Evolutionary conservation across 2,329 filamentous ascomycete species (phyloP).

Genomic region (Penicillium corylophilum): DNA sequence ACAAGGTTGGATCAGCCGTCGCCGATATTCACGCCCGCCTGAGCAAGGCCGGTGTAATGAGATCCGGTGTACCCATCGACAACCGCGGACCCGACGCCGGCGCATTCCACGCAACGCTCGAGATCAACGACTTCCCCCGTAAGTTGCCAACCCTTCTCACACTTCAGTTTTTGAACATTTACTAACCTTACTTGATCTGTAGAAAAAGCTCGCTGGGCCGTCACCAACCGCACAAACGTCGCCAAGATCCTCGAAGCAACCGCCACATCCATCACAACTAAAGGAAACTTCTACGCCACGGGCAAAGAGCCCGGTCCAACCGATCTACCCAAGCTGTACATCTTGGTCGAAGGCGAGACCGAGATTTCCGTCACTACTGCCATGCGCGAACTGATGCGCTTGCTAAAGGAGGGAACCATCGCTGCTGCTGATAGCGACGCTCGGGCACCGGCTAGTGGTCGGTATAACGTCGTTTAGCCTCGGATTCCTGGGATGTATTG

Average conservation of each 20-base stretch:
- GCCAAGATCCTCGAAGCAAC: constrained; percentile 96
- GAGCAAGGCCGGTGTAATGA: constrained; percentile 83
- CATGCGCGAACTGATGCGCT: constrained; percentile 81
- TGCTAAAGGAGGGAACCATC: constrained; percentile 86
- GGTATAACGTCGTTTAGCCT: constrained; percentile 76
- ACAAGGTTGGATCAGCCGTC: constrained; percentile 86
- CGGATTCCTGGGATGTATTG: neutral
- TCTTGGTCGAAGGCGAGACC: constrained; percentile 95
- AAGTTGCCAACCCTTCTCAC: constrained; percentile 31
- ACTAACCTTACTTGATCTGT: constrained; percentile 21
- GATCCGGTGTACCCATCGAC: constrained; percentile 91
- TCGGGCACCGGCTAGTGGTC: constrained; percentile 72
- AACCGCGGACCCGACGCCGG: constrained; percentile 98
- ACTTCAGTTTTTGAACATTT: neutral
- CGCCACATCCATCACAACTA: constrained; percentile 94
- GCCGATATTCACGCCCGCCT: constrained; percentile 88
- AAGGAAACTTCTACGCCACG: constrained; percentile 82
- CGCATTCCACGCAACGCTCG: constrained; percentile 91
- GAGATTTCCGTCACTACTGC: constrained; percentile 88
- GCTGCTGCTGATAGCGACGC: constrained; percentile 85
- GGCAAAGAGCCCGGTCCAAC: constrained; percentile 76
- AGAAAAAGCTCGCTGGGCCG: constrained; percentile 95
- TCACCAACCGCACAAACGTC: constrained; percentile 97
- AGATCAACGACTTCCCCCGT: constrained; percentile 98
- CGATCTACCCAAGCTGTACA: constrained; percentile 91